Conservation (phyloP, 1,284 basidiomycete species). For the Apiotrichum siamense region DNA sequence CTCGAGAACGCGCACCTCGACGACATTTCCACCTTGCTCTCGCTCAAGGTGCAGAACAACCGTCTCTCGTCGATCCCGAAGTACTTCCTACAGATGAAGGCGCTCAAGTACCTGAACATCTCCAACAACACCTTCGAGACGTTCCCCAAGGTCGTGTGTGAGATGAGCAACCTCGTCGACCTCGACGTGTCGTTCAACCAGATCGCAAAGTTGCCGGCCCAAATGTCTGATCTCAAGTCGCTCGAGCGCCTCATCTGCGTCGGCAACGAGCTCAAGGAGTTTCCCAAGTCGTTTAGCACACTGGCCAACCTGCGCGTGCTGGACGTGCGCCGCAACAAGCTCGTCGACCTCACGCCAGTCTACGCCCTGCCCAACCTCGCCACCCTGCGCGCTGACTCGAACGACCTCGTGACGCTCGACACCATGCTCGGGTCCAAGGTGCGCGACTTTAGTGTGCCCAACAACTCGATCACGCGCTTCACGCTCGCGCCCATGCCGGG, state of each 20-base stretch:
- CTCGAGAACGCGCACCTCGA: conserved; percentile 81
- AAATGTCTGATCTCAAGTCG: conserved; percentile 64
- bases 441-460: conserved; percentile 48
- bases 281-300: conserved; percentile 64
- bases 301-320: conserved; percentile 63
- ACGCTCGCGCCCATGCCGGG: conserved; percentile 60
- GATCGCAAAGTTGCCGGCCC: conserved; percentile 72
- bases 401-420: conserved; percentile 71
- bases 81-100: conserved; percentile 70
- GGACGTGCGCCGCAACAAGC: conserved; percentile 76
- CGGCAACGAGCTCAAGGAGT: conserved; percentile 73
- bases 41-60: conserved; percentile 86
- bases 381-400: conserved; percentile 69
- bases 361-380: conserved; percentile 65
- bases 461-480: conserved; percentile 60
- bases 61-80: conserved; percentile 78
- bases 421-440: conserved; percentile 64
- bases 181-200: conserved; percentile 95
- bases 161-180: conserved; percentile 68
- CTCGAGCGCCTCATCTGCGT: conserved; percentile 77
- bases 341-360: conserved; percentile 66
- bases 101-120: conserved; percentile 78
- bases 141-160: conserved; percentile 72
- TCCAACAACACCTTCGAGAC: conserved; percentile 91
- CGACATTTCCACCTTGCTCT: conserved; percentile 64